Evolutionary conservation across 2,329 filamentous ascomycete genomes (phyloP).

Genomic region (Pyrenochaeta sp.): DNA sequence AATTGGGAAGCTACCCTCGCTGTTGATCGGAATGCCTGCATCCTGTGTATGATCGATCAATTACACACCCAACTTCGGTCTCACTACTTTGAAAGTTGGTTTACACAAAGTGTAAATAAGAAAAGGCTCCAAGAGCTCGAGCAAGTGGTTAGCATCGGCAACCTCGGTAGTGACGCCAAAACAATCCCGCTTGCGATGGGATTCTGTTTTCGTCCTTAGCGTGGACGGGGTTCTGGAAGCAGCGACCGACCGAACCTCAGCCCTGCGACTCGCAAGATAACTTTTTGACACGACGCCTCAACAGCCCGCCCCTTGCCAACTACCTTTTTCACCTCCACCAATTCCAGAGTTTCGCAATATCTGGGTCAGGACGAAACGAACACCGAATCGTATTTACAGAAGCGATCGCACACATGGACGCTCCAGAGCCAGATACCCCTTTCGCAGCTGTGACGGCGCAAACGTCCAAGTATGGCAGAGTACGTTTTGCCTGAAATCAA

Average conservation of each 20-base stretch:
- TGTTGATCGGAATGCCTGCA: constrained; percentile 65
- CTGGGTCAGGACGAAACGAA: neutral
- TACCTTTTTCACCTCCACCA: neutral
- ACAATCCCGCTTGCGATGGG: neutral
- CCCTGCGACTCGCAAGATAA: constrained; percentile 34
- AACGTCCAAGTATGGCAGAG: constrained; percentile 76
- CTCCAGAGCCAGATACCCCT: constrained; percentile 87
- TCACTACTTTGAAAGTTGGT: neutral
- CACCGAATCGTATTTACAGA: constrained; percentile 1
- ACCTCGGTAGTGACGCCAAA: constrained; percentile 39
- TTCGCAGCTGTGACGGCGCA: constrained; percentile 90
- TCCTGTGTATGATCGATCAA: constrained; percentile 22
- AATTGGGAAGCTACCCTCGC: constrained; percentile 69
- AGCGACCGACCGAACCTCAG: constrained; percentile 13
- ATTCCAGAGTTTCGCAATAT: neutral
- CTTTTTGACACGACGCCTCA: constrained; percentile 43
- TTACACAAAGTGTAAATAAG: constrained; percentile 1
- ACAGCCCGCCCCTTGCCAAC: constrained; percentile 23
- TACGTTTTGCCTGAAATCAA: constrained; percentile 54
- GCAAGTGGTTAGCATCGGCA: constrained; percentile 35
- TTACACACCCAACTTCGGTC: constrained; percentile 4
- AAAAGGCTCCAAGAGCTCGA: neutral
- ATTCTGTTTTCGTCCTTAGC: neutral
- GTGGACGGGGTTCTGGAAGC: constrained; percentile 7
- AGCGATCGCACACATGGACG: constrained; percentile 71